Conservation (phyloP, 2,329 filamentous ascomycete species). For the Zelopaecilomyces penicillatus region DNA sequence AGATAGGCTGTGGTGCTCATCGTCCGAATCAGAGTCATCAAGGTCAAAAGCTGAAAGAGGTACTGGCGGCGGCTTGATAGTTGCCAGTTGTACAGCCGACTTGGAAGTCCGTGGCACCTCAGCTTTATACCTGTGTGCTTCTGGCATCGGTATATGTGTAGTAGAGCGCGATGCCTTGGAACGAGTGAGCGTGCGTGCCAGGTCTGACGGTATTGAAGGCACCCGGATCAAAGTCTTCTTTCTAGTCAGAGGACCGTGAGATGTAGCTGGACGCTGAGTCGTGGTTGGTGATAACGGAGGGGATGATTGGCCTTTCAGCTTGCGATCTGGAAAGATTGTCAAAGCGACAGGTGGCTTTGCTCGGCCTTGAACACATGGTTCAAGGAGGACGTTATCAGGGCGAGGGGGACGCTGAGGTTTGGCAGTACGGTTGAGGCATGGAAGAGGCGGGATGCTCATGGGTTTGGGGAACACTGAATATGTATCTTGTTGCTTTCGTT, state of each 20-base stretch:
- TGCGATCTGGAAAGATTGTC: no score
- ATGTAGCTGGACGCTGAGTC: constrained; percentile 3
- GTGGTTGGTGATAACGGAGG: neutral
- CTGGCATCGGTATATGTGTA: constrained; percentile 12
- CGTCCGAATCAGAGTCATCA: constrained; percentile 36
- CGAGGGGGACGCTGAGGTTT: constrained; percentile 22
- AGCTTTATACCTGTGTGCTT: constrained; percentile 10
- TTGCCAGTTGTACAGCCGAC: constrained; percentile 17
- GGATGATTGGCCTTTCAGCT: neutral
- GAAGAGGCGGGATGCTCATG: constrained; percentile 21
- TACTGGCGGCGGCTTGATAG: constrained; percentile 12
- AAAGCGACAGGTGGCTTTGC: constrained; percentile 1
- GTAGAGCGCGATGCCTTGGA: constrained; percentile 16
- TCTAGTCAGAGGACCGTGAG: constrained; percentile 1
- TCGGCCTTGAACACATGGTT: constrained; percentile 13
- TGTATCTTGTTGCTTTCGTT: constrained; percentile 19
- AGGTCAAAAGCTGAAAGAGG: no score
- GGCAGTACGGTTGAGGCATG: constrained; percentile 7
- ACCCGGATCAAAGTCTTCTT: no score
- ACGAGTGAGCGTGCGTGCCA: constrained; percentile 10
- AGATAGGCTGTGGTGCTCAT: constrained; percentile 23
- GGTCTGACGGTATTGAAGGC: neutral
- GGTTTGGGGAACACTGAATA: constrained; percentile 37
- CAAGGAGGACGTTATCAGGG: constrained; percentile 19
- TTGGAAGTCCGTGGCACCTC: constrained; percentile 12